Percentiles rank a stretch among this genome's conserved stretches.
Conservation (phyloP, 2,329 filamentous ascomycete genomes). For the Exophiala dermatitidis region DNA sequence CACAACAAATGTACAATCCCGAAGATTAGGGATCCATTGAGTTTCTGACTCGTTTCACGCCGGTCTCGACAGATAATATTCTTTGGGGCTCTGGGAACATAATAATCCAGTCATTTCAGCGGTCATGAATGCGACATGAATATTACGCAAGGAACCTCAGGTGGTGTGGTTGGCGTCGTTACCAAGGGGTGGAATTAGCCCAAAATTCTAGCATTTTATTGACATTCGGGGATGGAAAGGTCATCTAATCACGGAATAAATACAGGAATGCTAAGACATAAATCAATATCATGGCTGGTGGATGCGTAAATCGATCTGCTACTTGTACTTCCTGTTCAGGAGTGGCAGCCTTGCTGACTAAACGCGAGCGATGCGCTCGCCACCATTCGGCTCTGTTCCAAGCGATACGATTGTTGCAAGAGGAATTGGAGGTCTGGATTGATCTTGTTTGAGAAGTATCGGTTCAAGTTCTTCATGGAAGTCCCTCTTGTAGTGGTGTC, state of each 20-base stretch:
- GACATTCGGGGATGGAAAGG: too few species aligned
- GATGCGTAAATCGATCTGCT: neutral
- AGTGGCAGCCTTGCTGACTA: constrained; percentile 23
- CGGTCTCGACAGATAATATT: neutral
- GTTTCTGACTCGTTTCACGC: constrained; percentile 1
- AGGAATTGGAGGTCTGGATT: too few species aligned
- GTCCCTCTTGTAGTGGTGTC: too few species aligned
- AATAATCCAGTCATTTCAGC: neutral
- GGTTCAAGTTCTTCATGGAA: too few species aligned
- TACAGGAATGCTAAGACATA: too few species aligned
- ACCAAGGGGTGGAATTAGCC: too few species aligned
- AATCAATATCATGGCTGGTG: too few species aligned
- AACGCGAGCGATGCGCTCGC: neutral
- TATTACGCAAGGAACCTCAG: too few species aligned
- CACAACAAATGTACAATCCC: constrained; percentile 77
- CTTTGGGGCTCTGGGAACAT: neutral
- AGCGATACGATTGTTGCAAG: neutral
- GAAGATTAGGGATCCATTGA: constrained; percentile 51
- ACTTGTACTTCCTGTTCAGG: constrained; percentile 5
- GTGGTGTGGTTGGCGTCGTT: too few species aligned
- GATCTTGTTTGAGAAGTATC: too few species aligned
- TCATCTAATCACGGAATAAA: too few species aligned
- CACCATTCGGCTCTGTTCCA: neutral
- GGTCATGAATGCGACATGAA: neutral
- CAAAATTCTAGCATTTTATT: too few species aligned